These are phyloP conservation scores for Coprinopsis strossmayeri DNA, from an alignment of 768 basidiomycete genomes.

Conservation along the genomic window DNA sequence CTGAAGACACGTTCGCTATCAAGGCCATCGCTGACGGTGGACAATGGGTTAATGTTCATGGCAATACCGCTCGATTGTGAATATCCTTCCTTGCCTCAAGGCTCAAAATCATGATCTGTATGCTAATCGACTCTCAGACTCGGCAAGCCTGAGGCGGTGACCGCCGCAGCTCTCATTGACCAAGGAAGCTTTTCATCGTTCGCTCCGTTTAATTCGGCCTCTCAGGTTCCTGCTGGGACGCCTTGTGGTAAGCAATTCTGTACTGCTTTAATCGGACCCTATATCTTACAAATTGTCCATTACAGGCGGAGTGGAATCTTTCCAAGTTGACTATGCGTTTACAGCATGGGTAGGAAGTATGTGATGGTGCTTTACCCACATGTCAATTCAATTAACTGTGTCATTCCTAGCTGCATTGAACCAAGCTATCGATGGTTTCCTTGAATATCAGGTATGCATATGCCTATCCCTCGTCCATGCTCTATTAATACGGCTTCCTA, in stretches of 20 bases:
- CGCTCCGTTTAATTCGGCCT: slow-evolving; percentile 24
- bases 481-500: background rate
- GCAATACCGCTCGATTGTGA: slow-evolving; percentile 13
- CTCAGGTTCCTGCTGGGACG: slow-evolving; percentile 14
- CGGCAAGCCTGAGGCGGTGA: slow-evolving; percentile 25
- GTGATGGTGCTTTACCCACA: background rate
- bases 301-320: slow-evolving; percentile 13
- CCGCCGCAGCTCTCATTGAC: slow-evolving; percentile 25
- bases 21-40: slow-evolving; percentile 22
- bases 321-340: slow-evolving; percentile 21
- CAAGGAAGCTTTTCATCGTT: slow-evolving; percentile 18
- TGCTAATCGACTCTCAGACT: slow-evolving; percentile 14
- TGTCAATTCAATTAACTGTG: background rate
- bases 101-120: background rate
- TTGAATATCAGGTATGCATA: slow-evolving; percentile 21
- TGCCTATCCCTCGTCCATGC: background rate
- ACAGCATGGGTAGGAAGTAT: slow-evolving; percentile 18
- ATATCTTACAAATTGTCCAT: background rate
- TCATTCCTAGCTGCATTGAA: slow-evolving; percentile 12
- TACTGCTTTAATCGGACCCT: background rate
- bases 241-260: slow-evolving; percentile 13
- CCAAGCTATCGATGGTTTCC: slow-evolving; percentile 18
- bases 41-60: slow-evolving; percentile 24
- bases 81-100: background rate
- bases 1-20: slow-evolving; percentile 6